Conservation (phyloP, 805 yeast genomes). For the Cyberlindnera americana region DNA sequence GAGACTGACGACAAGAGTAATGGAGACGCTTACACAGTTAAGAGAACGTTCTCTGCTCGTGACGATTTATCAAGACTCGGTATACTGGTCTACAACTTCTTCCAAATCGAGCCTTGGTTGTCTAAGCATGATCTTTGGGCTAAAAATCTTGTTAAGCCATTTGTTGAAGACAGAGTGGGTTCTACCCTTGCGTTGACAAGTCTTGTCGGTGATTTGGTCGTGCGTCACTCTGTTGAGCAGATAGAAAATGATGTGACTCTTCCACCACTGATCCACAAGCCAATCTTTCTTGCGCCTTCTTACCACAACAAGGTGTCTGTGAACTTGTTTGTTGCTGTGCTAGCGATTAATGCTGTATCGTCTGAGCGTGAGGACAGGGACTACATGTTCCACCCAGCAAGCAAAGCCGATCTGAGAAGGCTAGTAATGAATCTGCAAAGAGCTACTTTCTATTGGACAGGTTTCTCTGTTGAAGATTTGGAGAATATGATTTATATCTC, state of each 20-base stretch:
- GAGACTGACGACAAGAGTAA: conserved; percentile 15
- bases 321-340: conserved; percentile 60
- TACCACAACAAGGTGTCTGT: conserved; percentile 57
- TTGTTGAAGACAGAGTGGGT: conserved; percentile 37
- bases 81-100: conserved; percentile 45
- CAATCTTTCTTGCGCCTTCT: conserved; percentile 59
- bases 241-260: conserved; percentile 52
- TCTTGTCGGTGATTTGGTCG: conserved; percentile 45
- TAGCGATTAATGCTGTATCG: conserved; percentile 71
- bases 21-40: conserved; percentile 39
- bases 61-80: conserved; percentile 57
- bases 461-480: conserved; percentile 58
- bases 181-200: conserved; percentile 39
- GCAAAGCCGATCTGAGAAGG: conserved; percentile 49
- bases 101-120: conserved; percentile 57
- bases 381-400: conserved; percentile 66
- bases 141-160: conserved; percentile 44
- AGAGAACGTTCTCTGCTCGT: conserved; percentile 45
- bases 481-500: conserved; percentile 49
- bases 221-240: conserved; percentile 53
- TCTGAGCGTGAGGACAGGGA: conserved; percentile 65
- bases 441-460: conserved; percentile 75
- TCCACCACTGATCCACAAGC: conserved; percentile 57
- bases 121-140: conserved; percentile 46
- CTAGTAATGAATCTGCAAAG: conserved; percentile 59